Conservation (phyloP, 176 grass and related monocot genomes). For the Saccharum spontaneum region DNA sequence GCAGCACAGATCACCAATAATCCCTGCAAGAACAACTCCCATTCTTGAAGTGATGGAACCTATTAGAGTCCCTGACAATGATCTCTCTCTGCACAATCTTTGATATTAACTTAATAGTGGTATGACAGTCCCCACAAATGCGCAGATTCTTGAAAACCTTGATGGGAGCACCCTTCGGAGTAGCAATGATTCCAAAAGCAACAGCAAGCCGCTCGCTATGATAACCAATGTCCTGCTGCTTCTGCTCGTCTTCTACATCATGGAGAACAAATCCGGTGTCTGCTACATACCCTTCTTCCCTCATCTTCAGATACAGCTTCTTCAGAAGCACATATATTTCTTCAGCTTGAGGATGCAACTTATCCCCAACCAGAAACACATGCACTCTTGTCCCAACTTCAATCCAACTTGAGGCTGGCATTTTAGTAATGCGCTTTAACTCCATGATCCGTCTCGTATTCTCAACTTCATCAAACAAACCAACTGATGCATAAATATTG, state of each 20-base stretch:
- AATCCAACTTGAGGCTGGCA: constrained; percentile 73
- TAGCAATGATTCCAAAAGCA: constrained; percentile 71
- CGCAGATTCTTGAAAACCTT: constrained; percentile 78
- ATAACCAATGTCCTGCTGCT: constrained; percentile 66
- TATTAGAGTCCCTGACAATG: constrained; percentile 60
- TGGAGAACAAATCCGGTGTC: constrained; percentile 69
- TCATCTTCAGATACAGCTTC: constrained; percentile 50
- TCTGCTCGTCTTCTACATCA: constrained; percentile 73
- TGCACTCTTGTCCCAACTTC: constrained; percentile 58
- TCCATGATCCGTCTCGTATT: constrained; percentile 68
- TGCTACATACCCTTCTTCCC: constrained; percentile 62
- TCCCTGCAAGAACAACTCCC: constrained; percentile 64
- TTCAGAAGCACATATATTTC: constrained; percentile 50
- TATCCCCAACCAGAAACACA: constrained; percentile 69
- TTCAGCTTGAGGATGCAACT: constrained; percentile 54
- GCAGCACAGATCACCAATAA: constrained; percentile 50
- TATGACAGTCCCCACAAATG: constrained; percentile 77
- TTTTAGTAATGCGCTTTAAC: constrained; percentile 53
- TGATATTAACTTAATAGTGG: constrained; percentile 62
- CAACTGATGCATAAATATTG: constrained; percentile 67
- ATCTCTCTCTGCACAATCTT: constrained; percentile 50
- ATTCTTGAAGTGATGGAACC: constrained; percentile 66
- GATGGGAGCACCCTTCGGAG: constrained; percentile 37
- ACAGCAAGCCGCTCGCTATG: constrained; percentile 78
- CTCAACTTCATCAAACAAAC: constrained; percentile 65